These are phyloP conservation scores for Rutidosis leptorrhynchoides DNA, from an alignment of 129 eudicot genomes.

Conservation along the genomic window DNA sequence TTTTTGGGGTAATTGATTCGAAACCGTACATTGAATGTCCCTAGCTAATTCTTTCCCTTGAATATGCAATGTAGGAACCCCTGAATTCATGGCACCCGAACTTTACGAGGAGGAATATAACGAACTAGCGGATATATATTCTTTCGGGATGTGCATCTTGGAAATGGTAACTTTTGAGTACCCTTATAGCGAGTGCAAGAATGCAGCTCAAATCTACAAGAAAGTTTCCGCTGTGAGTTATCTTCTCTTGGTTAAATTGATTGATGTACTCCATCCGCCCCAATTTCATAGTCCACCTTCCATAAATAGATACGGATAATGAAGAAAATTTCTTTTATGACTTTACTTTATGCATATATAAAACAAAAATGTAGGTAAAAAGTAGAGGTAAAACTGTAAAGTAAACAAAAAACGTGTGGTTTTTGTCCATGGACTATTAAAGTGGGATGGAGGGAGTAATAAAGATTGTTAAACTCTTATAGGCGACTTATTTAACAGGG, in stretches of 20 bases:
- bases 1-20: no score
- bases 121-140: constrained; percentile 86
- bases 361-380: no score
- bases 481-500: constrained; percentile 46
- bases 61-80: constrained; percentile 55
- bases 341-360: no score
- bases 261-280: no score
- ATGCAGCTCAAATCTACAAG: constrained; percentile 79
- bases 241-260: neutral
- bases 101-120: constrained; percentile 88
- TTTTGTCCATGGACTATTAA: no score
- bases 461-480: neutral
- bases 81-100: constrained; percentile 98
- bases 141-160: constrained; percentile 94
- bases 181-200: constrained; percentile 79
- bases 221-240: constrained; percentile 71
- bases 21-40: no score
- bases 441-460: no score
- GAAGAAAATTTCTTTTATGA: no score
- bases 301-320: no score
- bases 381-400: no score
- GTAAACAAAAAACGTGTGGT: no score
- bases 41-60: neutral
- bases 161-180: constrained; percentile 90
- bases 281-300: no score